Percentiles rank a stretch among this genome's conserved stretches.
Evolutionary conservation across 176 grass and related monocot genomes (phyloP).

Genomic region (Microstegium vimineum): DNA sequence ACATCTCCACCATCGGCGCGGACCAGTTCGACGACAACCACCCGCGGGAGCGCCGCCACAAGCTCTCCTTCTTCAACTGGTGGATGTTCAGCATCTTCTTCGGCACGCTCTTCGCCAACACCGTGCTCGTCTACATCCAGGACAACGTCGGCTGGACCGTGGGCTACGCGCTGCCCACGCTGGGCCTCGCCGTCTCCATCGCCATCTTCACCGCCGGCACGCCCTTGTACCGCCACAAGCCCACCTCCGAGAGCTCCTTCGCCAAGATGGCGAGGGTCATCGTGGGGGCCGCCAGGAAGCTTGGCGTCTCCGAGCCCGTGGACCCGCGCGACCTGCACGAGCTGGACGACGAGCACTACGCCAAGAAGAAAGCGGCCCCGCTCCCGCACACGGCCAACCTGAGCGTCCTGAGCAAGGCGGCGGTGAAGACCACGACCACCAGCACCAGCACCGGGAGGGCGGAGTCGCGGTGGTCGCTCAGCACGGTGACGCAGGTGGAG

Average conservation of each 20-base stretch:
- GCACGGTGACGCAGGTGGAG: constrained; percentile 93
- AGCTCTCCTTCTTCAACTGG: too few species aligned
- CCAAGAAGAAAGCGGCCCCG: constrained; percentile 30
- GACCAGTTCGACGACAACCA: too few species aligned
- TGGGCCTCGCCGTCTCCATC: constrained; percentile 65
- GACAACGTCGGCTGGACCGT: constrained; percentile 82
- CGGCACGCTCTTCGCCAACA: constrained; percentile 83
- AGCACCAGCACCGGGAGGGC: too few species aligned
- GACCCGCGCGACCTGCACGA: constrained; percentile 70
- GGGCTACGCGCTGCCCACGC: constrained; percentile 74
- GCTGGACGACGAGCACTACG: constrained; percentile 45
- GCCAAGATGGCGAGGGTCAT: constrained; percentile 72
- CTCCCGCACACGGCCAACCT: constrained; percentile 47
- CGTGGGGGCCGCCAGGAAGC: constrained; percentile 49
- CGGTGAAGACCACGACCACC: too few species aligned
- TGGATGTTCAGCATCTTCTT: constrained; percentile 99
- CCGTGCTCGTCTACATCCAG: constrained; percentile 78
- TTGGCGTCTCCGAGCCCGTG: constrained; percentile 5
- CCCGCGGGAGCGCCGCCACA: too few species aligned
- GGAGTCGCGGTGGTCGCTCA: constrained; percentile 65
- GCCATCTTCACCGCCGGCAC: constrained; percentile 69
- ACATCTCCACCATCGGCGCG: too few species aligned
- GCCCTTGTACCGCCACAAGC: constrained; percentile 76
- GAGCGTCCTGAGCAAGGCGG: constrained; percentile 57
- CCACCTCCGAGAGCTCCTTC: constrained; percentile 67